Evolutionary conservation across 1,284 basidiomycete genomes (phyloP).

Genomic region (Rhodotorula sp.): DNA sequence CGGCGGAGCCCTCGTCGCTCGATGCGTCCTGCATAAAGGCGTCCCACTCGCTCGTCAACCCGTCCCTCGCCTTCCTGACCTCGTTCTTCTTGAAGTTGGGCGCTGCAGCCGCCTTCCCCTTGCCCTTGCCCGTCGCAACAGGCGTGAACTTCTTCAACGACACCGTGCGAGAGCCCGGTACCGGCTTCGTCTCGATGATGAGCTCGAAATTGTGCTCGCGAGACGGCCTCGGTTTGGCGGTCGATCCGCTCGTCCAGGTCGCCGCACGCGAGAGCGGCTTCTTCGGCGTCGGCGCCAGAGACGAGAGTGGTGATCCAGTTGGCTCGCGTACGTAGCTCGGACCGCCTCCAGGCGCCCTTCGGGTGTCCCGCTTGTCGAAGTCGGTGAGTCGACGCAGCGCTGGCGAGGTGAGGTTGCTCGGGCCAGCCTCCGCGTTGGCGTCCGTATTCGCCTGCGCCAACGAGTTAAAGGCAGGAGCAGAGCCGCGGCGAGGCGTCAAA

Average conservation of each 20-base stretch:
- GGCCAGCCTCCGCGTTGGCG: background rate
- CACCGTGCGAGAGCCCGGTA: background rate
- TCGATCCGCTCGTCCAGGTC: background rate
- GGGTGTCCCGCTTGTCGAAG: background rate
- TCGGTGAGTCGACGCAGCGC: background rate
- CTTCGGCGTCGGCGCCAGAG: constrained; percentile 7
- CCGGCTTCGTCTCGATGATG: background rate
- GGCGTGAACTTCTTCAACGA: background rate
- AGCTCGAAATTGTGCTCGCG: background rate
- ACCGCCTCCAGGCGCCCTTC: background rate
- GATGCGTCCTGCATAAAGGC: constrained; percentile 1
- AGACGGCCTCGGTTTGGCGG: background rate
- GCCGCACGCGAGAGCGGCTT: background rate
- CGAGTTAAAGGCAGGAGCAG: too few species aligned
- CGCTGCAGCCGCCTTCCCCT: too few species aligned
- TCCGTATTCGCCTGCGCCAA: too few species aligned
- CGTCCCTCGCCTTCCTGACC: background rate
- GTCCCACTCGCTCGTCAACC: constrained; percentile 18
- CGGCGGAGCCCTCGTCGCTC: background rate
- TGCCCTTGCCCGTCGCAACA: too few species aligned
- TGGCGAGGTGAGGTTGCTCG: background rate
- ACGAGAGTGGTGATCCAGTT: constrained; percentile 14
- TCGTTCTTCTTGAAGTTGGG: background rate
- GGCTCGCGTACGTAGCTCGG: constrained; percentile 1
- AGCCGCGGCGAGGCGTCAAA: background rate